These are phyloP conservation scores for Kuraishia hungarica DNA, from an alignment of 805 yeast species.

Conservation along the genomic window DNA sequence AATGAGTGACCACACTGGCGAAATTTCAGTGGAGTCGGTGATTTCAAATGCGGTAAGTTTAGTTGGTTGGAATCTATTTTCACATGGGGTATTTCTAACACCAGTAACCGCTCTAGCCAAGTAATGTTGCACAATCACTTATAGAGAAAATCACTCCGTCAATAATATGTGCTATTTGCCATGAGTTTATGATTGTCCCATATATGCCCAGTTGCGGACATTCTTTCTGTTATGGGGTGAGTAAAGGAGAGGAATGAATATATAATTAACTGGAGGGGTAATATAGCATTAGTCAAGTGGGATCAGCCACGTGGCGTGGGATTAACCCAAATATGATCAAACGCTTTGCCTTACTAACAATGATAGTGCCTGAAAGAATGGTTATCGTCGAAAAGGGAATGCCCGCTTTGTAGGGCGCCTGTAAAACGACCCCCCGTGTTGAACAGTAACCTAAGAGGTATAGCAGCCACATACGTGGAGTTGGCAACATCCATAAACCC, in stretches of 20 bases:
- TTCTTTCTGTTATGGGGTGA: constrained; percentile 51
- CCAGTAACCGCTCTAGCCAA: neutral
- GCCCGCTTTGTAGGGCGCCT: constrained; percentile 58
- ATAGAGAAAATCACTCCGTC: constrained; percentile 5
- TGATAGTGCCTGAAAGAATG: constrained; percentile 47
- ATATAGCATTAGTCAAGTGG: too few species aligned
- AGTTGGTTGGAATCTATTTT: too few species aligned
- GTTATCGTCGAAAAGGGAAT: constrained; percentile 48
- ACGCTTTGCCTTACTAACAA: neutral
- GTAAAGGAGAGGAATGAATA: constrained; percentile 8
- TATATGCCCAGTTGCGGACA: constrained; percentile 64
- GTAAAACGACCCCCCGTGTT: constrained; percentile 41
- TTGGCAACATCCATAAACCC: constrained; percentile 23
- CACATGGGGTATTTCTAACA: too few species aligned
- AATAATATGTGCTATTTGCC: constrained; percentile 56
- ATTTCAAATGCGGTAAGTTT: neutral
- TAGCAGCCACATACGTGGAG: constrained; percentile 32
- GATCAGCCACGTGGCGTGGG: too few species aligned
- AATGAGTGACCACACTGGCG: neutral
- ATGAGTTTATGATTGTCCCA: constrained; percentile 61
- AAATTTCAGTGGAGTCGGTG: neutral
- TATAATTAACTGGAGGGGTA: too few species aligned
- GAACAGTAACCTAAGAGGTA: constrained; percentile 43
- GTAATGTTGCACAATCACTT: neutral
- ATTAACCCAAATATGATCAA: too few species aligned